These are phyloP conservation scores for Nannizzia gypsea DNA, from an alignment of 2,329 filamentous ascomycete species.

Conservation along the genomic window DNA sequence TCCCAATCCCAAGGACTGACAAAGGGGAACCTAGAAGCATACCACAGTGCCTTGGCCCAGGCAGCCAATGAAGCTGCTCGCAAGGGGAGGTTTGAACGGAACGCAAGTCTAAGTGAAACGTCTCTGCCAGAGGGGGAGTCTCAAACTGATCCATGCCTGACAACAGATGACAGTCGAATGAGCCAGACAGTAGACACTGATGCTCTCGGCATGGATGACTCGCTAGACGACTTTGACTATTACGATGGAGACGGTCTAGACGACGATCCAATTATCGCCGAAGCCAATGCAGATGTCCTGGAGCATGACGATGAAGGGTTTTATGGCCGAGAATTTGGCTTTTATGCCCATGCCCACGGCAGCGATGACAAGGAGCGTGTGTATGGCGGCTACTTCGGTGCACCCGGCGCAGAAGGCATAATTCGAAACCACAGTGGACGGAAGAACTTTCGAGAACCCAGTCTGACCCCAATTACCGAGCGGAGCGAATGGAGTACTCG, in stretches of 20 bases:
- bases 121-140: slow-evolving; percentile 26
- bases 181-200: slow-evolving; percentile 34
- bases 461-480: slow-evolving; percentile 90
- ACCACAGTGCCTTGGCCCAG: slow-evolving; percentile 73
- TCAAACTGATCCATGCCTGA: slow-evolving; percentile 34
- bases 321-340: slow-evolving; percentile 93
- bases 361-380: slow-evolving; percentile 47
- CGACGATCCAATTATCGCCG: slow-evolving; percentile 85
- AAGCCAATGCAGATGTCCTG: slow-evolving; percentile 84
- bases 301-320: slow-evolving; percentile 88
- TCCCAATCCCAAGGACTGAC: slow-evolving; percentile 8
- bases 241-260: slow-evolving; percentile 58
- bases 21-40: slow-evolving; percentile 48
- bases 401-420: slow-evolving; percentile 52
- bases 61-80: slow-evolving; percentile 66
- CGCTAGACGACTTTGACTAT: slow-evolving; percentile 37
- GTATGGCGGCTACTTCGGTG: slow-evolving; percentile 82
- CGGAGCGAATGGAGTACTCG: slow-evolving; percentile 91
- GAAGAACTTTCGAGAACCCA: slow-evolving; percentile 68
- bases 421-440: slow-evolving; percentile 60
- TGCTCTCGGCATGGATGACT: slow-evolving; percentile 26
- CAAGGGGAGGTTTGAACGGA: slow-evolving; percentile 61
- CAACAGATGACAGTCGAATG: slow-evolving; percentile 40
- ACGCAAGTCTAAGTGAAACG: slow-evolving; percentile 37
- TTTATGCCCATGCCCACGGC: slow-evolving; percentile 57